phyloP scores from a whole-genome alignment of 345 rosid species.

The Corymbia maculata region DNA sequence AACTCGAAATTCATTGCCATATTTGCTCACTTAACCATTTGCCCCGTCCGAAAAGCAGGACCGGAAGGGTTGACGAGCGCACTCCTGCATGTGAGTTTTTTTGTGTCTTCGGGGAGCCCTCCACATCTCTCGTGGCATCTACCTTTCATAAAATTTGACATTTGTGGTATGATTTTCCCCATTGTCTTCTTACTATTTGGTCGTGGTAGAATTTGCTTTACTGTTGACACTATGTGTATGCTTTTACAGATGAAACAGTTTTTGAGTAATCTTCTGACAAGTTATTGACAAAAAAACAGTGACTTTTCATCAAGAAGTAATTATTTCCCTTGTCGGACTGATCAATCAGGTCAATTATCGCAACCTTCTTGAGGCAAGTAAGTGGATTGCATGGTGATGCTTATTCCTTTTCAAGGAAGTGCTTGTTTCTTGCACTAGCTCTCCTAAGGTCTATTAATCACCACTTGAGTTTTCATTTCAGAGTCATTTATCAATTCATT shows the following conservation, averaged over 20 bases:
- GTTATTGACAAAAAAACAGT: neutral
- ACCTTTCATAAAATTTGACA: neutral
- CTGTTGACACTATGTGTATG: neutral
- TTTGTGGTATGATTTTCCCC: neutral
- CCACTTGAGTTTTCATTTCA: neutral
- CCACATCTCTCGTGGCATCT: neutral
- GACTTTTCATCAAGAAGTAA: neutral
- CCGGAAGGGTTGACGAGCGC: too few species aligned
- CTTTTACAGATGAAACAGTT: neutral
- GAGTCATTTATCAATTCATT: neutral
- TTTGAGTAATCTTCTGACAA: neutral
- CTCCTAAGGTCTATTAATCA: neutral
- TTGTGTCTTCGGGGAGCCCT: too few species aligned
- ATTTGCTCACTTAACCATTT: too few species aligned
- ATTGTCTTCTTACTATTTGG: neutral
- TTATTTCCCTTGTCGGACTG: neutral
- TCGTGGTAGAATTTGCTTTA: neutral
- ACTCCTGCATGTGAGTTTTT: too few species aligned
- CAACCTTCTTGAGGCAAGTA: neutral
- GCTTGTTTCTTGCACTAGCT: neutral
- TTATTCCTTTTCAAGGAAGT: neutral
- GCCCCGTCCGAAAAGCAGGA: too few species aligned
- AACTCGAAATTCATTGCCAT: too few species aligned
- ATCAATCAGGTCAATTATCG: neutral
- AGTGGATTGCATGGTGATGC: neutral